Base-by-base conservation (phyloP, 108 stramenopile species). In the Stephanodiscus triporus region DNA sequence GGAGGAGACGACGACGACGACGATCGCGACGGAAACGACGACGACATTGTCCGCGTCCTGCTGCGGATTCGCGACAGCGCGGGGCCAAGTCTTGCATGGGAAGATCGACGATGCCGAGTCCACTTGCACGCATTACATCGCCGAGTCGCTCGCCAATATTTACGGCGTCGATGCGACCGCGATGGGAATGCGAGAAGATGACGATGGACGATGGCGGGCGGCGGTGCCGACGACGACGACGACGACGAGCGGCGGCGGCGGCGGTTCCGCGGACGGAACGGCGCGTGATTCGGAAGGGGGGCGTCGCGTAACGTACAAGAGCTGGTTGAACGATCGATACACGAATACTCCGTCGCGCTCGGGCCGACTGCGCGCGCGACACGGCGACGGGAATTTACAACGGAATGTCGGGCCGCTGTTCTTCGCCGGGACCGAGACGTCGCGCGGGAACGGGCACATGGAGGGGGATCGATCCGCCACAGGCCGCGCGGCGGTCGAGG, bases 341-440 rank as follows among this genome's bases (percentile, higher is more conserved):
- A 72, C 71, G 24, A 72, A 72, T 37, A 6, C 30, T 38, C 37
- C 57, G 47, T 37, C 51, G 14, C 19, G 51, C 22, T n/a, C 19
- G 26, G 23, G 61, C 27, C 6, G 60, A 72, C 48, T 51, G 50
- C 29, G 40, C 51, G n/a, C 50, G 60, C n/a, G 29, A 62, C 63
- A 72, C 10, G 71, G 71, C 6, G 61, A 72, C n/a, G 38, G 24
- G 63, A 22, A 50, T 23, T 53, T 63, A 23, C 50, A 24, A 26
- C 9, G 50, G 29, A 61, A 37, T 22, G 60, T 72, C 26, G 71
- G 59, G 63, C 49, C 61, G 8, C 60, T 72, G 0, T 72, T 72
- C 29, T 72, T 72, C 34, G 71, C 71, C 19, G 71, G 71, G 23
- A 72, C 71, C 1, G 71, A 72, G 49, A 72, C 71, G 51, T 56